A percentile compares a stretch with the other conserved stretches of the same genome.
These are phyloP conservation scores for Salix viminalis DNA, from an alignment of 345 rosid species.

Conservation along the genomic window DNA sequence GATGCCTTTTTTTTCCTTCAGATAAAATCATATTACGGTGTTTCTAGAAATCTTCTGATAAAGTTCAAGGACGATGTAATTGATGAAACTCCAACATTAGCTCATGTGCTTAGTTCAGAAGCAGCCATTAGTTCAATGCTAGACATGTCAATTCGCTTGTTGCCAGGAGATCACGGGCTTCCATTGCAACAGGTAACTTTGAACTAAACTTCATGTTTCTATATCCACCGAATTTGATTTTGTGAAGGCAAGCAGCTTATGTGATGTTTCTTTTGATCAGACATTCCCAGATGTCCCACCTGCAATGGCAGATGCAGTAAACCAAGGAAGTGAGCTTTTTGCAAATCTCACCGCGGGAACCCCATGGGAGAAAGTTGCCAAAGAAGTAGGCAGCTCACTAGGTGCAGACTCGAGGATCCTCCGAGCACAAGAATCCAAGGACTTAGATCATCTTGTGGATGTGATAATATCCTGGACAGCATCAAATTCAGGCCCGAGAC, in stretches of 20 bases:
- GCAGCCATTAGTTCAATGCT: slow-evolving; percentile 88
- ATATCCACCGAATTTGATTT: not conserved
- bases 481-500: slow-evolving; percentile 62
- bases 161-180: slow-evolving; percentile 95
- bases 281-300: slow-evolving; percentile 94
- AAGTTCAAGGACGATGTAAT: slow-evolving; percentile 82
- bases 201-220: not conserved
- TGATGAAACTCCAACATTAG: slow-evolving; percentile 81
- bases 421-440: slow-evolving; percentile 68
- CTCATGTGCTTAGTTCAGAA: slow-evolving; percentile 85
- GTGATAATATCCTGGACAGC: slow-evolving; percentile 80
- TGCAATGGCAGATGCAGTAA: slow-evolving; percentile 93
- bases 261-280: slow-evolving; percentile 33
- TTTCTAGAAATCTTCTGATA: slow-evolving; percentile 85
- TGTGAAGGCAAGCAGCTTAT: slow-evolving; percentile 1
- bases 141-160: slow-evolving; percentile 83
- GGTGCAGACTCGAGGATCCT: slow-evolving; percentile 63
- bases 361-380: slow-evolving; percentile 88
- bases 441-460: slow-evolving; percentile 59
- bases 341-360: slow-evolving; percentile 79
- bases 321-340: slow-evolving; percentile 75
- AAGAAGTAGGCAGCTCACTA: slow-evolving; percentile 77
- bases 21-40: slow-evolving; percentile 90
- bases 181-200: slow-evolving; percentile 83
- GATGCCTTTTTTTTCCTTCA: slow-evolving; percentile 31